Evolutionary conservation across 1,139 yeast genomes (phyloP).

Genomic region (Yamadazyma songkhlaensis): DNA sequence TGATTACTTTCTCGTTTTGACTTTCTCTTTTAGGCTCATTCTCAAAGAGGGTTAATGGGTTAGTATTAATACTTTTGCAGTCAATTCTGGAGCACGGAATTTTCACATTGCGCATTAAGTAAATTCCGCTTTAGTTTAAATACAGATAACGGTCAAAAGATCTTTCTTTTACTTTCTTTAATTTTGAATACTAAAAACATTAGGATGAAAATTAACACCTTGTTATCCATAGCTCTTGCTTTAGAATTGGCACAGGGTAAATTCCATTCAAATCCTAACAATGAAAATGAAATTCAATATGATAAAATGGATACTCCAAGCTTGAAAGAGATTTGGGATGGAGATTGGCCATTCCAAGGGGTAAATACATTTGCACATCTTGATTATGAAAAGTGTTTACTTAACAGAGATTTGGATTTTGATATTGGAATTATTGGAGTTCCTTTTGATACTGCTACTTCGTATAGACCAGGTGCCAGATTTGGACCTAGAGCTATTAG

Average conservation of each 20-base stretch:
- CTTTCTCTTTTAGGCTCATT: no score
- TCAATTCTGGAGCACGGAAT: not conserved
- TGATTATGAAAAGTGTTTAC: slow-evolving; percentile 54
- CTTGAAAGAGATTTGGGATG: slow-evolving; percentile 58
- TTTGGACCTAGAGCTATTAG: slow-evolving; percentile 80
- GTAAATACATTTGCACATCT: slow-evolving; percentile 74
- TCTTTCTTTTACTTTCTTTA: no score
- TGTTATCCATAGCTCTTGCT: not conserved
- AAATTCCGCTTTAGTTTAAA: not conserved
- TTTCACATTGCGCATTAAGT: not conserved
- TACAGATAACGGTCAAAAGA: not conserved
- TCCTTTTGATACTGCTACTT: slow-evolving; percentile 75
- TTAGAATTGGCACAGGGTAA: slow-evolving; percentile 3
- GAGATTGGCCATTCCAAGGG: slow-evolving; percentile 68
- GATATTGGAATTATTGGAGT: slow-evolving; percentile 74
- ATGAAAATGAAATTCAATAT: slow-evolving; percentile 10
- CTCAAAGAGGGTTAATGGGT: no score
- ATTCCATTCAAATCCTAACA: slow-evolving; percentile 11
- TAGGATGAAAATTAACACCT: slow-evolving; percentile 1
- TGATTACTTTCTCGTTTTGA: no score
- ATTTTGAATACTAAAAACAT: not conserved
- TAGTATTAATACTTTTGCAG: no score
- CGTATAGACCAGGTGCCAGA: slow-evolving; percentile 74
- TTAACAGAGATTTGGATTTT: slow-evolving; percentile 43
- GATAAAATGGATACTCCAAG: slow-evolving; percentile 22